Evolutionary conservation across 345 rosid species (phyloP).

Genomic region (Boechera stricta): DNA sequence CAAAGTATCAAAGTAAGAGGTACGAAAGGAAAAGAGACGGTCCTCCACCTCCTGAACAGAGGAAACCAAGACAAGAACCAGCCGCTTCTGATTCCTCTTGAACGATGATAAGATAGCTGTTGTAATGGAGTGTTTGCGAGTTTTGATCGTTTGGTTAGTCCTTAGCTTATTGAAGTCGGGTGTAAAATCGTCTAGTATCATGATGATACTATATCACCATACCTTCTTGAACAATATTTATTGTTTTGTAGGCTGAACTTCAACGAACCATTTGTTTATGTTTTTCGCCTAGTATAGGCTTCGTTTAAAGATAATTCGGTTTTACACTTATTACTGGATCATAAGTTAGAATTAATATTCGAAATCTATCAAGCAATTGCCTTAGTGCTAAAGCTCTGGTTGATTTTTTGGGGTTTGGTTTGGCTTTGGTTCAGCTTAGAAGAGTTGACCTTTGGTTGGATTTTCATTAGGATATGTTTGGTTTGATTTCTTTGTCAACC

Average conservation of each 20-base stretch:
- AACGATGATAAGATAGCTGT: slow-evolving; percentile 1
- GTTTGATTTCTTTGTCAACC: slow-evolving; percentile 17
- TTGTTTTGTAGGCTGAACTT: slow-evolving; percentile 30
- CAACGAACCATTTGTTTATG: slow-evolving; percentile 21
- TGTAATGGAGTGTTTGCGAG: slow-evolving; percentile 8
- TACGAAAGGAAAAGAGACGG: slow-evolving; percentile 89
- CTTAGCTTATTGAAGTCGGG: slow-evolving; percentile 28
- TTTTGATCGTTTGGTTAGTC: slow-evolving; percentile 39
- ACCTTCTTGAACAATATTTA: slow-evolving; percentile 24
- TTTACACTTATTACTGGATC: neutral
- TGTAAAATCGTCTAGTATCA: slow-evolving; percentile 30
- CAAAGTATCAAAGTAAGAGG: slow-evolving; percentile 66
- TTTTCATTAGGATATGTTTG: neutral
- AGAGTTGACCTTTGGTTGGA: neutral
- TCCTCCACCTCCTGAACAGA: slow-evolving; percentile 75
- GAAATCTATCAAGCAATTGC: neutral
- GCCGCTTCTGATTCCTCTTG: slow-evolving; percentile 58
- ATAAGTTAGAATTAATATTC: neutral
- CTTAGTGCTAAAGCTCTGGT: neutral
- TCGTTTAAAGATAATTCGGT: neutral
- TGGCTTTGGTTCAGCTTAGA: neutral
- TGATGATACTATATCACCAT: slow-evolving; percentile 13
- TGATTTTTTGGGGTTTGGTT: neutral
- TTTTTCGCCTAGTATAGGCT: slow-evolving; percentile 3
- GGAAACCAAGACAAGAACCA: slow-evolving; percentile 63